Base-by-base conservation (phyloP, 2,329 filamentous ascomycete genomes). In the Stagonosporopsis vannaccii region DNA sequence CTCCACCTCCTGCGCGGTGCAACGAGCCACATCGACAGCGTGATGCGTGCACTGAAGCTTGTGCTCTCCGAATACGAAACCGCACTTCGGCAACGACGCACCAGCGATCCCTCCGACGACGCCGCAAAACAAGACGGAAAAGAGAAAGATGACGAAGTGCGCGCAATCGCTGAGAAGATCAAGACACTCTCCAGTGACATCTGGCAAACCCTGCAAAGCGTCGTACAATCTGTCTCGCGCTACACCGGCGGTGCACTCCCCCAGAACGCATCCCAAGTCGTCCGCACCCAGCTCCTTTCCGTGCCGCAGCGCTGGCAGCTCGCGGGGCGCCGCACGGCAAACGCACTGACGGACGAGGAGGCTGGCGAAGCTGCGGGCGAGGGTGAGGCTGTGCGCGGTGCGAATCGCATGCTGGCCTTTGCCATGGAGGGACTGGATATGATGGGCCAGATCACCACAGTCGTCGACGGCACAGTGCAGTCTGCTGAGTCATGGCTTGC, bases 401-500 rank as follows among this genome's bases (percentile, higher is more conserved):
- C 91, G 0, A 89, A 92, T 65, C 84, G 90, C 36, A 92, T 96
- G 52, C 79, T 98, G 12, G 87, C 95, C 1, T 86, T 98, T 47
- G 94, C 94, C 6, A 90, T 90, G 68, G 94, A 98, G 73, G 92
- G 93, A 0, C 81, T 98, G 13, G 92, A 97, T 66, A 97, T 98
- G 89, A 92, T 98, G 83, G 85, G 87, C 1, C 92, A 97, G 74
- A 92, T 99, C 45, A 95, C 88, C 36, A 87, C 88, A 5, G 91
- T 97, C 2, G 84, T 98, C 8, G 91, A 96, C 65, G 90, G 92
- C 49, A 98, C 95, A 0, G 90, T 98, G 49, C 85, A 90, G 51
- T 95, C 90, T 67, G 95, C 95, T 0, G 94, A 98, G 76, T 87
- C 89, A 66, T 98, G 95, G 95, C 91, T 94, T 62, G 90, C 93